These are phyloP conservation scores for Penicillium robsamsonii DNA, from an alignment of 495 filamentous ascomycete species.

Conservation along the genomic window DNA sequence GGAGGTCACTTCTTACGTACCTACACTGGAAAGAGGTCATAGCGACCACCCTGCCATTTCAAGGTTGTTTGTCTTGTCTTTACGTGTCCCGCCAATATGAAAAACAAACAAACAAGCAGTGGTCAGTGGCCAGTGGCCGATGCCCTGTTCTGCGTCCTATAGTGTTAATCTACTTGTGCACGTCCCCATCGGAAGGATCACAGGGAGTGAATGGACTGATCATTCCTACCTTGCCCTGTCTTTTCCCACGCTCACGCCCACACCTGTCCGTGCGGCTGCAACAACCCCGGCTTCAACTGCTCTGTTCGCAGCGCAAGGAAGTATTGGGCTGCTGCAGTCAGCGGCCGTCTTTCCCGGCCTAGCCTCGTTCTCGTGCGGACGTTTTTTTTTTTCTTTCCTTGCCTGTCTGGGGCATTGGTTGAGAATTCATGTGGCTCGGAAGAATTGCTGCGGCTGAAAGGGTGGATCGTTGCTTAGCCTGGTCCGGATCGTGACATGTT, in stretches of 20 bases:
- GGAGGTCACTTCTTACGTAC: not conserved
- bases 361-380: not conserved
- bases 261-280: conserved; percentile 5
- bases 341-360: not conserved
- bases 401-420: not conserved
- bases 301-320: conserved; percentile 3
- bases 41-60: not conserved
- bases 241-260: not conserved
- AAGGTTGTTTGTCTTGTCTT: conserved; percentile 1
- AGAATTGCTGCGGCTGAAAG: conserved; percentile 14
- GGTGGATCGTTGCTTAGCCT: conserved; percentile 37
- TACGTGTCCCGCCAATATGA: not conserved
- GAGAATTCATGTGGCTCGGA: conserved; percentile 10
- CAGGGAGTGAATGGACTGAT: conserved; percentile 9
- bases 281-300: conserved; percentile 6
- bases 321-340: not conserved
- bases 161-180: not conserved
- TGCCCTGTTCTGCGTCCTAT: not conserved
- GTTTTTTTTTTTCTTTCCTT: not conserved
- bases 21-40: conserved; percentile 5
- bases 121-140: conserved; percentile 3
- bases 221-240: not conserved
- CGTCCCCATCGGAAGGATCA: not conserved
- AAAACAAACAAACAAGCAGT: conserved; percentile 8
- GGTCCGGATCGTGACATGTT: conserved; percentile 50